Evolutionary conservation across 768 basidiomycete species (phyloP).

Genomic region (Dioszegia crocea): DNA sequence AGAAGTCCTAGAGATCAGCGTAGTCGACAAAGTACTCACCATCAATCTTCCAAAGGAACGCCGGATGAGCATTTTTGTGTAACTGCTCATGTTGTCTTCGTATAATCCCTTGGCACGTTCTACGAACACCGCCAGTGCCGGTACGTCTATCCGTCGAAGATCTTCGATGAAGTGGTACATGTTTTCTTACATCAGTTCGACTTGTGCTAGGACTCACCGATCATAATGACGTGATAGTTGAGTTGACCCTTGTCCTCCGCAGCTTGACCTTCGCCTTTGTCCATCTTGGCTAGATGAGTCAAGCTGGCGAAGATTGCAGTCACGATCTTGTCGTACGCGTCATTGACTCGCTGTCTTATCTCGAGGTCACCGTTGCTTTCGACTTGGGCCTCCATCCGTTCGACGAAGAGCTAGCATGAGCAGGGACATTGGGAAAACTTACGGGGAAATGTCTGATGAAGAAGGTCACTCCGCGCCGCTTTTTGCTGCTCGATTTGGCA

Average conservation of each 20-base stretch:
- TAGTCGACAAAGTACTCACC: constrained; percentile 51
- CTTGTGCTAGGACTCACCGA: constrained; percentile 59
- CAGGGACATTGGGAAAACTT: no score
- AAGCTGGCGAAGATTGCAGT: constrained; percentile 86
- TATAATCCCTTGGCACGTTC: constrained; percentile 76
- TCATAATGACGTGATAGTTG: constrained; percentile 90
- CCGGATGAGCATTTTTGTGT: constrained; percentile 79
- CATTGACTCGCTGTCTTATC: constrained; percentile 70
- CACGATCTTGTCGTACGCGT: constrained; percentile 81
- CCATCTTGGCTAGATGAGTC: constrained; percentile 93
- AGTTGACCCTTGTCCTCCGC: constrained; percentile 90
- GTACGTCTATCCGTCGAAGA: constrained; percentile 65
- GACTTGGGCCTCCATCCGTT: constrained; percentile 77
- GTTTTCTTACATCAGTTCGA: constrained; percentile 62
- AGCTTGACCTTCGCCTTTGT: constrained; percentile 60
- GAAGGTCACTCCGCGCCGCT: constrained; percentile 82
- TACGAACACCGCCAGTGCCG: constrained; percentile 61
- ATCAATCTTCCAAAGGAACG: constrained; percentile 81
- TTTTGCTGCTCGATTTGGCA: constrained; percentile 86
- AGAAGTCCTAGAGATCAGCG: constrained; percentile 68
- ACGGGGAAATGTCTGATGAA: constrained; percentile 90
- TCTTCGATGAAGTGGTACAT: constrained; percentile 92
- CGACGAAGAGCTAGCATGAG: constrained; percentile 69
- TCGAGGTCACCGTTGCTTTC: constrained; percentile 68
- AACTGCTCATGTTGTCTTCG: constrained; percentile 79